Evolutionary conservation across 345 rosid genomes (phyloP), one percentile per base, ranked within the genome.

Genomic region (Hibiscus mutabilis): DNA sequence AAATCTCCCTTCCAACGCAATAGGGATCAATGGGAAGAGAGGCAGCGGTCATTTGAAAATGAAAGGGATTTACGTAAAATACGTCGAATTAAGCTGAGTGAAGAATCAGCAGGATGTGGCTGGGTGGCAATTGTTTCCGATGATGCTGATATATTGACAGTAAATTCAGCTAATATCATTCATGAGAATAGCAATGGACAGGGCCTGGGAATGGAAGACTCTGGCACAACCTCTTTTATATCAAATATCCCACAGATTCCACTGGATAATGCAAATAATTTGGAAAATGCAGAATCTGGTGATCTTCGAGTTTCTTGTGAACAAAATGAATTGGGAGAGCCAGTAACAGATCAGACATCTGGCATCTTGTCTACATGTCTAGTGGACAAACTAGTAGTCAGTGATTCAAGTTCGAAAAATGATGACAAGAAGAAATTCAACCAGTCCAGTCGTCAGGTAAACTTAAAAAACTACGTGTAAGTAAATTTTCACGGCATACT

Each of bases 361-460:
- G 77, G 66, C 49, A 57, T 76, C 18, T 72, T 79, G 71, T 71
- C 86, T 74, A 66, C 75, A 53, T 40, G 74, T 49, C 65, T 65
- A 35, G 42, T 61, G 57, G 64, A 76, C 49, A 72, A 79, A 70
- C 65, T 73, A 33, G 71, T 46, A 65, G 82, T 80, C 61, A 62
- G 53, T 58, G 76, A 72, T 77, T 65, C 75, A 58, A 60, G 73
- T 44, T 37, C 62, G 52, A 60, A 79, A 68, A 62, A 60, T 46
- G 84, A 78, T 74, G 73, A 69, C 18, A 71, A 69, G 59, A 77
- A 83, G 71, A 78, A 31, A 44, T 62, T 66, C 53, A 22, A 51
- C 33, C 83, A 76, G 51, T 56, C 76, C 46, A 64, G 66, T 47
- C 55, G 74, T 67, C 82, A 87, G 91, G 94, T 89, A 76, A 74